Evolutionary conservation across 257 asterid species (phyloP).

Genomic region (Cordia subcordata): DNA sequence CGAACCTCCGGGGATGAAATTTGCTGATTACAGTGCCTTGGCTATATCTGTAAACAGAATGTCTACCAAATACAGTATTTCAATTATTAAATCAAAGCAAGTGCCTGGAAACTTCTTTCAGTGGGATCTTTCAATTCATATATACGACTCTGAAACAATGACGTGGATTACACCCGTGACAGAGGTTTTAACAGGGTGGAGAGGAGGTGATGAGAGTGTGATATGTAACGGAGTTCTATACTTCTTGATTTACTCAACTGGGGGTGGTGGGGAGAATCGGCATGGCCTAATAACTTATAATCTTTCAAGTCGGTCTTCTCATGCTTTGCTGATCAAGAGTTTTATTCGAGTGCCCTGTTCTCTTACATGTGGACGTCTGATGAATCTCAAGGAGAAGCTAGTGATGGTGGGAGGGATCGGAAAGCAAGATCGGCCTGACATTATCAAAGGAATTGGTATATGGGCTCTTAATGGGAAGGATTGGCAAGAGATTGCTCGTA

Average conservation of each 20-base stretch:
- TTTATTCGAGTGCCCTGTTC: slow-evolving; percentile 76
- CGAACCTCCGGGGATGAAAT: slow-evolving; percentile 68
- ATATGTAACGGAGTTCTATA: slow-evolving; percentile 70
- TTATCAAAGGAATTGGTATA: slow-evolving; percentile 86
- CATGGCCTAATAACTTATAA: slow-evolving; percentile 70
- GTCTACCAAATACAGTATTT: slow-evolving; percentile 39
- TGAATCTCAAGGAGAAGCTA: slow-evolving; percentile 75
- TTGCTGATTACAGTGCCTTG: slow-evolving; percentile 72
- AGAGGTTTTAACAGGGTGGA: slow-evolving; percentile 76
- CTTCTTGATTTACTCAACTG: slow-evolving; percentile 69
- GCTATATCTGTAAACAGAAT: slow-evolving; percentile 48
- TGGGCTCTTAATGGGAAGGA: slow-evolving; percentile 70
- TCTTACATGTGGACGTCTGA: slow-evolving; percentile 84
- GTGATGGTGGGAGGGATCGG: slow-evolving; percentile 96
- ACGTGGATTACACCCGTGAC: slow-evolving; percentile 52
- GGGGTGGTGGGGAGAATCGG: slow-evolving; percentile 57
- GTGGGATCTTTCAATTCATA: slow-evolving; percentile 80
- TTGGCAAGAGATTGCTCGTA: slow-evolving; percentile 75
- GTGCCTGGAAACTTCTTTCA: slow-evolving; percentile 74
- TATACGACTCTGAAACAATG: slow-evolving; percentile 55
- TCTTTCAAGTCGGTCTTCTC: slow-evolving; percentile 31
- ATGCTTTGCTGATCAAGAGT: slow-evolving; percentile 50
- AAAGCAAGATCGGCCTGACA: slow-evolving; percentile 68
- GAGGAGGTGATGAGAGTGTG: slow-evolving; percentile 92
- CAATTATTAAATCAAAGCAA: slow-evolving; percentile 72